Base-by-base conservation (phyloP, 306 rosid genomes). In the Pueraria montana region DNA sequence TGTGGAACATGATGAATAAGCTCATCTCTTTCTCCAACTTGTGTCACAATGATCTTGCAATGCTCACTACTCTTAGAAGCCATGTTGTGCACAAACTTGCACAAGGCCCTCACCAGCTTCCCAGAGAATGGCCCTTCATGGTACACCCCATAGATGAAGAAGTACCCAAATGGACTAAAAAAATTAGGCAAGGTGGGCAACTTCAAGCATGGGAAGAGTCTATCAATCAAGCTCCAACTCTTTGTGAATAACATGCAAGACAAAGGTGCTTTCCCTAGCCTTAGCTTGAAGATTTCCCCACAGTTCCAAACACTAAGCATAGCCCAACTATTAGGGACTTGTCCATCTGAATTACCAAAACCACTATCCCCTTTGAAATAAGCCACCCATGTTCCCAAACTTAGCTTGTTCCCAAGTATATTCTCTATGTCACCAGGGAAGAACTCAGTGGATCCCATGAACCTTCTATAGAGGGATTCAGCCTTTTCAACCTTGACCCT, bases 381-480 rank as follows among this genome's bases (percentile, higher is more conserved):
- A 27, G 98, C 97, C 59, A 90, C 87, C 94, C 94, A 92, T 2
- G 95, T 94, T 45, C 98, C 98, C 70, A 94, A 83, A 11, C 94
- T 92, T 17, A 92, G 82, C 77, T 91, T 89, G 83, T 92, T 90
- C 12, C 79, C 74, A 9, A 92, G 84, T 11, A 94, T 82, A 59
- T 68, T 74, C 73, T 87, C 89, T 67, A 94, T 91, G 76, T 94
- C 98, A 27, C 45, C 52, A 1, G 98, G 95, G 68, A 92, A 94
- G 34, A 92, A 91, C 76, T 94, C 98, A 6, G 83, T 78, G 53
- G 92, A 26, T 8, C 84, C 81, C 92, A 94, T 88, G 88, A 79
- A 86, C 49, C 85, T 92, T 72, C 92, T 66, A 83, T 92, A 92
- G 36, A 32, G 36, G 36, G 36, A 32, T 32, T 32, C 36, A 4